A percentile compares a stretch with the other conserved stretches of the same genome.
Evolutionary conservation across 306 rosid species (phyloP).

Genomic region (Dryas octopetala): DNA sequence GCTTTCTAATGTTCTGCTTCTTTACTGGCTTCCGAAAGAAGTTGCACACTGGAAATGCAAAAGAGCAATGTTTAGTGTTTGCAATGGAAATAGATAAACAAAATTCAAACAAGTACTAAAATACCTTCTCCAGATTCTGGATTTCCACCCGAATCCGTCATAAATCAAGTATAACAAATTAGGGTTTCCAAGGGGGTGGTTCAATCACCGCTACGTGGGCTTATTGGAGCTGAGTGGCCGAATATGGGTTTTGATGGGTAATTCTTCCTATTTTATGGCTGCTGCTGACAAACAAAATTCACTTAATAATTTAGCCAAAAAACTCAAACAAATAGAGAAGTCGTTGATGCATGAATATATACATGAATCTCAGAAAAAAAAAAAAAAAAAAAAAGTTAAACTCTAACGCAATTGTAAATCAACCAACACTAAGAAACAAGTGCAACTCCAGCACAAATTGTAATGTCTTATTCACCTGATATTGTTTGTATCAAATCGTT

Average conservation of each 20-base stretch:
- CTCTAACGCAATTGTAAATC: background rate
- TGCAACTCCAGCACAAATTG: background rate
- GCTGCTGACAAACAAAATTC: conserved; percentile 8
- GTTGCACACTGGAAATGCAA: conserved; percentile 41
- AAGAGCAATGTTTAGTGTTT: background rate
- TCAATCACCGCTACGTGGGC: background rate
- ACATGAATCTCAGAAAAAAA: background rate
- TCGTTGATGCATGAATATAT: background rate
- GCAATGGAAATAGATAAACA: background rate
- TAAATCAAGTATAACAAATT: conserved; percentile 8
- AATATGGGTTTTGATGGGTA: background rate
- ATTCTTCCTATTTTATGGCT: background rate
- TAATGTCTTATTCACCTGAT: background rate
- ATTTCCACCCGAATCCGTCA: conserved; percentile 38
- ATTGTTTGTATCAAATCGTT: background rate
- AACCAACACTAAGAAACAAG: background rate
- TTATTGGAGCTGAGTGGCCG: background rate
- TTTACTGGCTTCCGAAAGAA: conserved; percentile 45
- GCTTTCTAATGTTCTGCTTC: conserved; percentile 44
- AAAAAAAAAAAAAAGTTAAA: background rate
- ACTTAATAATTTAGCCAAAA: background rate
- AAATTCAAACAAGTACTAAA: background rate
- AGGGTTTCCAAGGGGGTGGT: background rate
- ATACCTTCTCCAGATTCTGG: conserved; percentile 42
- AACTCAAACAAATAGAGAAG: background rate